A percentile compares a stretch with the other conserved stretches of the same genome.
Conservation (phyloP, 1,284 basidiomycete genomes). For the Exobasidium cylindrosporum region DNA sequence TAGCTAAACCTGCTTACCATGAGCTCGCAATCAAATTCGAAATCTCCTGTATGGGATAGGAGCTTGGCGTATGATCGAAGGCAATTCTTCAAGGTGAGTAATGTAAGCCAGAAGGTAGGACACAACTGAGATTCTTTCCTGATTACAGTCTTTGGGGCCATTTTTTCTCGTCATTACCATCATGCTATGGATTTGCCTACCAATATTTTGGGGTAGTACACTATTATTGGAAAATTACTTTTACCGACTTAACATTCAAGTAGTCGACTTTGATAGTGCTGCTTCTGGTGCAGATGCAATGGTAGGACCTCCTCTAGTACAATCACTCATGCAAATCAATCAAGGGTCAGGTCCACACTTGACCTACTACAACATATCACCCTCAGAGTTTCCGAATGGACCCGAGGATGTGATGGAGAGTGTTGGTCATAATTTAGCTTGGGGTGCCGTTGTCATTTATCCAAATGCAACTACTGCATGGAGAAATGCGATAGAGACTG, state of each 20-base stretch:
- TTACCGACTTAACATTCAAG: not conserved
- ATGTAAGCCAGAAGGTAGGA: too few species aligned
- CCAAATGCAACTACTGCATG: conserved; percentile 37
- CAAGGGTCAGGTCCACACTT: not conserved
- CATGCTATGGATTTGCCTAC: not conserved
- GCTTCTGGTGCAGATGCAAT: not conserved
- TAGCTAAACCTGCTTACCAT: too few species aligned
- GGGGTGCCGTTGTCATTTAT: conserved; percentile 20
- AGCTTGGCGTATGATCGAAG: not conserved
- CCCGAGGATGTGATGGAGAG: not conserved
- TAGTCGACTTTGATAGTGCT: not conserved
- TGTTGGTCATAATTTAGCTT: not conserved
- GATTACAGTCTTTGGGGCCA: not conserved
- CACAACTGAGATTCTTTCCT: too few species aligned
- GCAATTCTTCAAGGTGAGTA: not conserved
- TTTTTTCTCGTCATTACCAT: not conserved
- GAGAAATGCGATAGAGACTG: conserved; percentile 30
- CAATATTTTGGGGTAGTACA: not conserved
- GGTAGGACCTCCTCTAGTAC: not conserved
- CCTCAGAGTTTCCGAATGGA: not conserved
- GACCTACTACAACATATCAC: not conserved
- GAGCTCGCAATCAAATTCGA: not conserved
- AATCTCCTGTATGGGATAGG: not conserved
- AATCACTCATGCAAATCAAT: not conserved
- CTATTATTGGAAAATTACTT: not conserved